A percentile compares a stretch with the other conserved stretches of the same genome.
Evolutionary conservation across 2,329 filamentous ascomycete genomes (phyloP).

Genomic region (Nannizziopsis arthrosporioides): DNA sequence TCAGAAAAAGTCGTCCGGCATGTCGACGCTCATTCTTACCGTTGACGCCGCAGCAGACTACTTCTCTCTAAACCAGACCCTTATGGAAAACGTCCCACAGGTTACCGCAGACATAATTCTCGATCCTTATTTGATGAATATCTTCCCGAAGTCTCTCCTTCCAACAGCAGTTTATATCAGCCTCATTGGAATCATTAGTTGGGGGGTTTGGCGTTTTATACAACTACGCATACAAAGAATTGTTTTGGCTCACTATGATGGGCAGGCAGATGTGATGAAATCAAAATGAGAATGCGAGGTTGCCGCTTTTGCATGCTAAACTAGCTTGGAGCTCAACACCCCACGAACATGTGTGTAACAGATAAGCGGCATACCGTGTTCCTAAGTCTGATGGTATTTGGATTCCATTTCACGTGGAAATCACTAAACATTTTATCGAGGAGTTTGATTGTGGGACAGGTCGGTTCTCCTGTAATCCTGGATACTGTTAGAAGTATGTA

Average conservation of each 20-base stretch:
- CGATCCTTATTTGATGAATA: constrained; percentile 70
- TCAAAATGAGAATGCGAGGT: background rate
- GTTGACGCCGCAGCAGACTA: constrained; percentile 72
- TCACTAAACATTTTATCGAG: no score
- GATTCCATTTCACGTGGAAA: no score
- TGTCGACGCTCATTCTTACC: constrained; percentile 57
- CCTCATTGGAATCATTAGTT: constrained; percentile 45
- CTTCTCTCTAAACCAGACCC: constrained; percentile 57
- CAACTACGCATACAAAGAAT: constrained; percentile 18
- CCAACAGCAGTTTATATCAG: constrained; percentile 60
- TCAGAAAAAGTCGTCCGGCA: background rate
- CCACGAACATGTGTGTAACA: no score
- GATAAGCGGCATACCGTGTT: no score
- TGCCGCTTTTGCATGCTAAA: no score
- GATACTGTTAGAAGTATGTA: no score
- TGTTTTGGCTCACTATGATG: background rate
- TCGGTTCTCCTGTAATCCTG: no score
- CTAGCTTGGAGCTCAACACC: no score
- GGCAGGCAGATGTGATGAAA: background rate
- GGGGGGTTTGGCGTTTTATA: constrained; percentile 40
- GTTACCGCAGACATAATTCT: constrained; percentile 73
- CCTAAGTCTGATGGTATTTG: no score
- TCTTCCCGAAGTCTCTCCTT: constrained; percentile 65
- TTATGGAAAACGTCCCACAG: constrained; percentile 64
- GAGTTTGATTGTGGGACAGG: no score